A percentile compares a stretch with the other conserved stretches of the same genome.
Evolutionary conservation across 1,284 basidiomycete species (phyloP).

Genomic region (Leccinum pallidistipes): DNA sequence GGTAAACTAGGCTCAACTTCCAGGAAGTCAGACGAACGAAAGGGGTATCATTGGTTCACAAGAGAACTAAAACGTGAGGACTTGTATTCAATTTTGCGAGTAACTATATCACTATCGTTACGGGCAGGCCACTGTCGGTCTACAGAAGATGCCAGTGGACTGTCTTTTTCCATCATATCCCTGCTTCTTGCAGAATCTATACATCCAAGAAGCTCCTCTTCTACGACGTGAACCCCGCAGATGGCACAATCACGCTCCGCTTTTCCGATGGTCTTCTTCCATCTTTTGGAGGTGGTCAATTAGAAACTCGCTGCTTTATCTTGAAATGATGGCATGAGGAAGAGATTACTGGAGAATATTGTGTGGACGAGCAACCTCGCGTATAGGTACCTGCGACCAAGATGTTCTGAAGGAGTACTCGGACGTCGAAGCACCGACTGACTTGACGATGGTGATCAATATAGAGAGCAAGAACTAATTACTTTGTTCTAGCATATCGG

Average conservation of each 20-base stretch:
- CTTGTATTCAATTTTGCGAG: not conserved
- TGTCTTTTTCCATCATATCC: constrained; percentile 30
- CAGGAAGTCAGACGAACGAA: constrained; percentile 26
- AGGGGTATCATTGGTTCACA: constrained; percentile 28
- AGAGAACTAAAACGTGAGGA: constrained; percentile 13
- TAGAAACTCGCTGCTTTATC: constrained; percentile 8
- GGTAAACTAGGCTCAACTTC: constrained; percentile 14
- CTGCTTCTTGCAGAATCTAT: constrained; percentile 31
- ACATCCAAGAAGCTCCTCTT: constrained; percentile 32
- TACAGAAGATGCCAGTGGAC: constrained; percentile 29
- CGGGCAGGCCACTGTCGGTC: constrained; percentile 29
- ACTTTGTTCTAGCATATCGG: constrained; percentile 41
- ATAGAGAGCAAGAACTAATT: not conserved
- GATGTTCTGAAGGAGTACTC: constrained; percentile 28
- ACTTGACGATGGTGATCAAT: constrained; percentile 36
- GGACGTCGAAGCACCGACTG: constrained; percentile 35
- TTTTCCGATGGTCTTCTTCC: constrained; percentile 35
- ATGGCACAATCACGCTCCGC: constrained; percentile 20
- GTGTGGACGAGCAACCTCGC: constrained; percentile 24
- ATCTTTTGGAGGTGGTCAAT: constrained; percentile 35
- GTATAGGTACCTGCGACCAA: constrained; percentile 17
- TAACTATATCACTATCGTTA: not conserved
- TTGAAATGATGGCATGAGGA: constrained; percentile 5
- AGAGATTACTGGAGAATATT: constrained; percentile 15
- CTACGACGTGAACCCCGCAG: constrained; percentile 22